phyloP scores from a whole-genome alignment of 371 early-diverging fungal genomes.

The Mortierella sp. region DNA sequence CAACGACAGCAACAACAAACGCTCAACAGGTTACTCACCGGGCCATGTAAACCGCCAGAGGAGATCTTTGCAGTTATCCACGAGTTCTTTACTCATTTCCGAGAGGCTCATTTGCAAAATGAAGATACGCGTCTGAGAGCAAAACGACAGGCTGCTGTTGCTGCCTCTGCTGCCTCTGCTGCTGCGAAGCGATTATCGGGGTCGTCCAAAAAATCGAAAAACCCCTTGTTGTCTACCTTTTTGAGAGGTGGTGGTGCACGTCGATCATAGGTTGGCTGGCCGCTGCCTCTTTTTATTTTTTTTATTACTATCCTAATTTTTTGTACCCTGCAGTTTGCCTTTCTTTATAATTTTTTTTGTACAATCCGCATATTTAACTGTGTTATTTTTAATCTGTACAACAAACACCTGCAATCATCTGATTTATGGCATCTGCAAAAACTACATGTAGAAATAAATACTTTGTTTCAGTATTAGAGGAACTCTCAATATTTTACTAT shows the following conservation, averaged over 20 bases:
- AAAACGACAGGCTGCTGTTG: conserved; percentile 30
- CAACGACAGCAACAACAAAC: conserved; percentile 18
- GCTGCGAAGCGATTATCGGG: conserved; percentile 4
- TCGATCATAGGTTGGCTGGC: conserved; percentile 1
- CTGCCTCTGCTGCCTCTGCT: neutral
- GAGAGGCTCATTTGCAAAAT: conserved; percentile 54
- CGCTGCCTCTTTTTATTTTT: neutral
- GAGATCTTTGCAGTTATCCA: conserved; percentile 53
- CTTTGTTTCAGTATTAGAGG: too few species aligned
- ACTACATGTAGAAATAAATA: neutral
- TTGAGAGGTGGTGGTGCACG: conserved; percentile 13
- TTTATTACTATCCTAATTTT: neutral
- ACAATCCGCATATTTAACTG: neutral
- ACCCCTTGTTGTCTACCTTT: neutral
- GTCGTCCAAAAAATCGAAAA: neutral
- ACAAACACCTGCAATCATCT: neutral
- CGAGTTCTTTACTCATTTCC: conserved; percentile 48
- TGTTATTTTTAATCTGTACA: conserved; percentile 5
- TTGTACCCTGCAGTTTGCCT: neutral
- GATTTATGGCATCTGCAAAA: neutral
- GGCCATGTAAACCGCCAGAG: conserved; percentile 52
- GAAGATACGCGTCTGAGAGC: conserved; percentile 37
- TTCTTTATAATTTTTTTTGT: conserved; percentile 2
- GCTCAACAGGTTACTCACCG: conserved; percentile 26
- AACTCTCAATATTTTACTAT: too few species aligned